Conservation (phyloP, 2,329 filamentous ascomycete species). For the Pseudopithomyces maydicus region DNA sequence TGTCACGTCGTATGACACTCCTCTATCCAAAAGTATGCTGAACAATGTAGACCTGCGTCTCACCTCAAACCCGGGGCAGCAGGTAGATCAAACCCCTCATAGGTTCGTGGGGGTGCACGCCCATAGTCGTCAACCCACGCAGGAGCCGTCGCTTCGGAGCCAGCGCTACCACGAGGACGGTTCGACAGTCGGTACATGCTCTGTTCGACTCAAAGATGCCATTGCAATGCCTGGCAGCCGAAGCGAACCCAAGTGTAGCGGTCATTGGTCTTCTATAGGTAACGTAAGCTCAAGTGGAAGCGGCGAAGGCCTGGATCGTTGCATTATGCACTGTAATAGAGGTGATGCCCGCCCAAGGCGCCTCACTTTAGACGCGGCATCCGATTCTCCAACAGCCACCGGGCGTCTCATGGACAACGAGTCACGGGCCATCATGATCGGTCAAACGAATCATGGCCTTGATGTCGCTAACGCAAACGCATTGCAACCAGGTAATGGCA, state of each 20-base stretch:
- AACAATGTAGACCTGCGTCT: constrained; percentile 28
- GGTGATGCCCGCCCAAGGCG: constrained; percentile 22
- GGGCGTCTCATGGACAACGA: constrained; percentile 3
- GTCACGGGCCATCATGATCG: constrained; percentile 13
- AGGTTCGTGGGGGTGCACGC: constrained; percentile 11
- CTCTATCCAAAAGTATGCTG: constrained; percentile 44
- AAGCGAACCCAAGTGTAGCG: neutral
- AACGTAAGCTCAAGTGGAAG: constrained; percentile 6
- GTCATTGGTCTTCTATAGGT: neutral
- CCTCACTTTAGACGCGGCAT: constrained; percentile 23
- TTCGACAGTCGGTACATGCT: neutral
- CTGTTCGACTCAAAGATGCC: neutral
- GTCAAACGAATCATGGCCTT: constrained; percentile 17
- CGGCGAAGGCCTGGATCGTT: constrained; percentile 14
- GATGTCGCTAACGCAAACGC: constrained; percentile 18
- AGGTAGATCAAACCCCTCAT: constrained; percentile 7
- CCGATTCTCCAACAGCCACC: constrained; percentile 9
- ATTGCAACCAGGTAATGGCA: constrained; percentile 12
- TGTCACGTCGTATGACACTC: constrained; percentile 17
- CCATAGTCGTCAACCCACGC: neutral
- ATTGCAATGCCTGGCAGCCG: neutral
- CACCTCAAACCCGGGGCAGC: constrained; percentile 7
- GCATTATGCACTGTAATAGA: constrained; percentile 21
- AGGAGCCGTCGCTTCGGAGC: constrained; percentile 1
- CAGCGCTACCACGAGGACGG: neutral